Evolutionary conservation across 139 green algal species (phyloP).

Genomic region (Ulvella scutata): DNA sequence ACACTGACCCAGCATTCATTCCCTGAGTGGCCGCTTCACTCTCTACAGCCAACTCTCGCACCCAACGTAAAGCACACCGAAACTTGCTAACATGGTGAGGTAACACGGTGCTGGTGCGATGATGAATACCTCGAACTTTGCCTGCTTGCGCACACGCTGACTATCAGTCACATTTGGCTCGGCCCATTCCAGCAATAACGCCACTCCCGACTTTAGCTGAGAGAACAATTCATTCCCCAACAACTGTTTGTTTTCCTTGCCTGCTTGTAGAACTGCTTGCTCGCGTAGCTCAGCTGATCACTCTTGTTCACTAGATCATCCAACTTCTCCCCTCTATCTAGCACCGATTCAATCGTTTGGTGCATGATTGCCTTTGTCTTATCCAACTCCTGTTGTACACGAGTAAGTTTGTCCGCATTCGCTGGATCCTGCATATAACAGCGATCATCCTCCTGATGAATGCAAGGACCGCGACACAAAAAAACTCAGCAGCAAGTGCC

Average conservation of each 20-base stretch:
- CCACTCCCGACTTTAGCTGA: no score
- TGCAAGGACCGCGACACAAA: neutral
- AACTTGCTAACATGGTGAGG: no score
- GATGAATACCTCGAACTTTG: no score
- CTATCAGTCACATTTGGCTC: no score
- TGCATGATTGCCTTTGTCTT: slow-evolving; percentile 87
- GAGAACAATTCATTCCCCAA: no score
- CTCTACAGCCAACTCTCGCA: no score
- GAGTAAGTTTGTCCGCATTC: slow-evolving; percentile 90
- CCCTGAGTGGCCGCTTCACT: no score
- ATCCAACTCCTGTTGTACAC: slow-evolving; percentile 94
- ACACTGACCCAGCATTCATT: no score
- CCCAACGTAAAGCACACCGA: no score
- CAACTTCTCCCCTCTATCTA: slow-evolving; percentile 92
- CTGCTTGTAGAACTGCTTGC: slow-evolving; percentile 95
- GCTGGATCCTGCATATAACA: slow-evolving; percentile 58
- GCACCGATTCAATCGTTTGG: slow-evolving; percentile 95
- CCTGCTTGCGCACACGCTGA: no score
- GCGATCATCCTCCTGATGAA: neutral
- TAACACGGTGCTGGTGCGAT: no score
- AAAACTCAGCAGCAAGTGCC: neutral
- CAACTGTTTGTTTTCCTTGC: slow-evolving; percentile 72
- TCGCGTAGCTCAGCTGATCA: slow-evolving; percentile 85
- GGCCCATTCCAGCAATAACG: no score
- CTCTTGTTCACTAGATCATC: slow-evolving; percentile 93